phyloP scores from a whole-genome alignment of 2,329 filamentous ascomycete genomes.

The Zasmidium cellare region DNA sequence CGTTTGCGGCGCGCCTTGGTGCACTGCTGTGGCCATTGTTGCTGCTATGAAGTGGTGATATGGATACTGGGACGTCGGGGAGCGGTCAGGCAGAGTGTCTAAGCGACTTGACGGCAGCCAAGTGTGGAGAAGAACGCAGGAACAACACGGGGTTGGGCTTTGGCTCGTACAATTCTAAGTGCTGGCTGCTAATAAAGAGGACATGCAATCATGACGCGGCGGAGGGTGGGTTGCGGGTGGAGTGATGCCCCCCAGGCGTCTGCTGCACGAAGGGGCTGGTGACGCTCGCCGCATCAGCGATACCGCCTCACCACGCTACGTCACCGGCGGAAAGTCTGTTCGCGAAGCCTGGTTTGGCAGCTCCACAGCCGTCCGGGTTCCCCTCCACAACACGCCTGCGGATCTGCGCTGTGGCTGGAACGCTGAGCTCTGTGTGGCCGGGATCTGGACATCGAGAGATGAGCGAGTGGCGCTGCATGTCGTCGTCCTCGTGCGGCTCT shows the following conservation, averaged over 20 bases:
- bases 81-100: not conserved
- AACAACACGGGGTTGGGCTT: not conserved
- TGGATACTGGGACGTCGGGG: not conserved
- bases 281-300: not conserved
- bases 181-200: not conserved
- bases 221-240: not conserved
- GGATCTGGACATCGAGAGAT: not conserved
- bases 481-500: not conserved
- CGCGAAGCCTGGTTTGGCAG: not conserved
- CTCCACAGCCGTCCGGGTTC: not conserved
- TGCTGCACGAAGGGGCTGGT: constrained; percentile 1
- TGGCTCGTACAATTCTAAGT: not conserved
- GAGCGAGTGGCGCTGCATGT: not conserved
- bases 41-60: not conserved
- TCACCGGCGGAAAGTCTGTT: constrained; percentile 1
- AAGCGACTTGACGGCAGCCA: not conserved
- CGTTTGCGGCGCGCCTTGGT: constrained; percentile 16
- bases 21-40: constrained; percentile 24
- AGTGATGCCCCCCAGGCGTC: no score
- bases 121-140: constrained; percentile 4
- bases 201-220: constrained; percentile 8
- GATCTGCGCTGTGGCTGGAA: constrained; percentile 2
- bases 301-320: not conserved
- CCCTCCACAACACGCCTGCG: not conserved
- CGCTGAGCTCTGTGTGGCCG: not conserved